Base-by-base conservation (phyloP, 345 rosid genomes). In the Eucalyptus melliodora region DNA sequence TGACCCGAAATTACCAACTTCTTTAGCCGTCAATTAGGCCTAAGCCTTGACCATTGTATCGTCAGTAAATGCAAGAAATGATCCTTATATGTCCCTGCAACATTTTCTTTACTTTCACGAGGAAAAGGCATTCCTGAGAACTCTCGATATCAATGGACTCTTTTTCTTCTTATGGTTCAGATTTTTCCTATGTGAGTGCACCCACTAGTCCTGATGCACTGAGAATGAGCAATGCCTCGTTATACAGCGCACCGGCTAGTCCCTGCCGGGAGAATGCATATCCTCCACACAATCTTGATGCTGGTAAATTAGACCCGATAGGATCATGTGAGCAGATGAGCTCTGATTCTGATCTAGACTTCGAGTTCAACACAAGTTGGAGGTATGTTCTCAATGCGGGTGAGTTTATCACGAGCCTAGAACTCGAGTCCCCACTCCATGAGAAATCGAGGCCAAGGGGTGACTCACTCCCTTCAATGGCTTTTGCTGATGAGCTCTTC, bases 401-500 rank as follows among this genome's bases (percentile, higher is more conserved):
- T 44, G 34, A 87, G 62, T 67, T 31, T 26, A 55, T 44, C 80
- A 44, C 17, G 11, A 87, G 67, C 67, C 88, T 7, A 67, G 60
- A 87, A 21, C n/a, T 44, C 44, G 27, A 50, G 37, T 86, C 87
- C 27, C 60, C 53, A 19, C 77, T 51, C 50, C 31, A 85, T 7
- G 37, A 65, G 19, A 88, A 42, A 9, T 49, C 42, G 11, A 59
- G 53, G 16, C 87, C 87, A 11, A 53, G 87, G 8, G 81, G 67
- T 42, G 91, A 88, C 56, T 90, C 92, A 9, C 90, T 91, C 60
- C 93, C 95, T 6, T 88, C 92, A 21, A 92, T 95, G 94, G 93
- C 96, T 16, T 94, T 92, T 91, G 96, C 96, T 19, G 97, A 94
- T 65, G 96, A 95, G 49, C 91, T 95, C 13, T 94, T 94, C 88